Percentiles rank a stretch among this genome's conserved stretches.
These are phyloP conservation scores for Ramaria rubella DNA, from an alignment of 768 basidiomycete genomes.

Conservation along the genomic window DNA sequence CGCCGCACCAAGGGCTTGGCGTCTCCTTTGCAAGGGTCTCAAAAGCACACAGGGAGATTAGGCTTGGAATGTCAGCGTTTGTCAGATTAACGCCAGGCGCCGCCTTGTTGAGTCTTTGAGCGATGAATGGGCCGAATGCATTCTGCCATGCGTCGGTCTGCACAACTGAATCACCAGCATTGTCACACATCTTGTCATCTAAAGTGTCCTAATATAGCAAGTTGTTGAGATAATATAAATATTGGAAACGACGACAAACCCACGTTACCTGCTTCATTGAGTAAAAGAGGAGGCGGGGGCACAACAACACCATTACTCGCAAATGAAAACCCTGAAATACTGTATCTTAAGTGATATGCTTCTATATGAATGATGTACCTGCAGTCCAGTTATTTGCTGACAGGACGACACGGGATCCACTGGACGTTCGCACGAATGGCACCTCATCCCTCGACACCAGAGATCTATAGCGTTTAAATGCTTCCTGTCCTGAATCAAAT, in stretches of 20 bases:
- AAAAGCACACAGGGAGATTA: constrained; percentile 76
- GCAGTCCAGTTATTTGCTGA: constrained; percentile 66
- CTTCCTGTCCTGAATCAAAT: constrained; percentile 43
- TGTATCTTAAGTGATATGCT: background rate
- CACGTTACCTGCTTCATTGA: constrained; percentile 46
- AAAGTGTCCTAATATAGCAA: constrained; percentile 58
- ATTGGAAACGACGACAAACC: background rate
- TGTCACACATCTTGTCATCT: constrained; percentile 58
- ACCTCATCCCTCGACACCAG: constrained; percentile 38
- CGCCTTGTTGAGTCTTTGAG: constrained; percentile 48
- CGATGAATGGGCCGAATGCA: constrained; percentile 49
- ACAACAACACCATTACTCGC: constrained; percentile 42
- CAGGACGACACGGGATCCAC: constrained; percentile 51
- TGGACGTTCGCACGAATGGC: constrained; percentile 50
- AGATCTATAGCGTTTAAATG: constrained; percentile 47
- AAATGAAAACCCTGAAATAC: constrained; percentile 47
- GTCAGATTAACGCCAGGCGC: constrained; percentile 59
- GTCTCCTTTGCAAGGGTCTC: constrained; percentile 53
- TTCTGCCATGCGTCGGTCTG: constrained; percentile 50
- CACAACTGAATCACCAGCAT: constrained; percentile 37
- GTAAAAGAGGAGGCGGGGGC: constrained; percentile 48
- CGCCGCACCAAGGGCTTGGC: constrained; percentile 59
- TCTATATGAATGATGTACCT: constrained; percentile 32
- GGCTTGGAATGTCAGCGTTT: constrained; percentile 43
- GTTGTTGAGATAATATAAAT: background rate